A percentile compares a stretch with the other conserved stretches of the same genome.
Conservation (phyloP, 1,284 basidiomycete genomes). For the Moniliella sp. region DNA sequence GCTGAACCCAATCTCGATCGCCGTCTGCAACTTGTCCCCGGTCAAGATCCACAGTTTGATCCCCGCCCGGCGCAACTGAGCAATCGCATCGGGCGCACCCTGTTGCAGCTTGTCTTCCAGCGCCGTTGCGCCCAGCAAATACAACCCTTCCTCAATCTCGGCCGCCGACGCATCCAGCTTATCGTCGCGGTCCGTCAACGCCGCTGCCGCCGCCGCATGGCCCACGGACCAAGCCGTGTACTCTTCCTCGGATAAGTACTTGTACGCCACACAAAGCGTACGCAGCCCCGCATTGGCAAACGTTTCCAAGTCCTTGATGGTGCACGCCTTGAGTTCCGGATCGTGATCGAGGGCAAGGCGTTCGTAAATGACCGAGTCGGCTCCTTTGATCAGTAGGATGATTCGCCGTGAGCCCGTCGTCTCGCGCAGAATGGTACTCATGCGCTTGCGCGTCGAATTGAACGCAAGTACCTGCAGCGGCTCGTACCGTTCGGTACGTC, state of each 20-base stretch:
- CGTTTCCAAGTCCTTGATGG: conserved; percentile 63
- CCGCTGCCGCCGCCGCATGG: conserved; percentile 59
- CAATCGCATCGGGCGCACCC: conserved; percentile 86
- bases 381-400: conserved; percentile 80
- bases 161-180: conserved; percentile 71
- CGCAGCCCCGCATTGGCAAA: conserved; percentile 81
- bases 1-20: conserved; percentile 61
- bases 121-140: conserved; percentile 79
- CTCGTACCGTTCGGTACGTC: conserved; percentile 59
- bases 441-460: conserved; percentile 74
- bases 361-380: conserved; percentile 78
- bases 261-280: conserved; percentile 71
- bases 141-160: conserved; percentile 56
- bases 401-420: conserved; percentile 62
- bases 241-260: conserved; percentile 58
- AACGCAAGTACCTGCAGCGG: conserved; percentile 70
- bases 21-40: conserved; percentile 88
- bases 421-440: conserved; percentile 67
- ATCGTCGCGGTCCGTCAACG: conserved; percentile 60
- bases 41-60: conserved; percentile 94
- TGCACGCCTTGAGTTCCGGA: conserved; percentile 50
- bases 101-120: conserved; percentile 90
- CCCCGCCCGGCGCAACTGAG: conserved; percentile 67
- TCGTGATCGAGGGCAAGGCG: conserved; percentile 57
- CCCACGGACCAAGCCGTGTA: conserved; percentile 57